Evolutionary conservation across 2,329 filamentous ascomycete species (phyloP), one percentile per base, ranked within the genome.

Genomic region (Trichoderma koningiopsis): DNA sequence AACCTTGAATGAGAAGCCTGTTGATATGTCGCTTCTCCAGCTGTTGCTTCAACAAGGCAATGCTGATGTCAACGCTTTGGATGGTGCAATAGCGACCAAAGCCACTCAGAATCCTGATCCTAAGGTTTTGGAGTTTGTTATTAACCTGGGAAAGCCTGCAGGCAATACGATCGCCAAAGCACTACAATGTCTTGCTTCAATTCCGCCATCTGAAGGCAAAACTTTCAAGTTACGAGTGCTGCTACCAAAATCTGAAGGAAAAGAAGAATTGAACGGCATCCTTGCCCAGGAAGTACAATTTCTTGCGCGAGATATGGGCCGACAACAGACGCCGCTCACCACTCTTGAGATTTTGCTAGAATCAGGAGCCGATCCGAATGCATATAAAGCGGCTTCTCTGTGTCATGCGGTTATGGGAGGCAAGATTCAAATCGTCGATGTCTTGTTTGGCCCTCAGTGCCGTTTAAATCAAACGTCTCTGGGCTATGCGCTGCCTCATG

Each of bases 341-440:
- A 81, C 84, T 0, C 69, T 88, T 40, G 81, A 82, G 67, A 76
- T 81, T 0, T 79, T 89, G 0, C 74, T 89, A 1, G 79, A 81
- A 1, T 79, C 82, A 1, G 85, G 86, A 0, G 87, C 87, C 2
- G 83, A 88, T 58, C 79, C 87, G n/a, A 88, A 89, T 71, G 79
- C 81, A 1, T 81, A 83, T 68, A 83, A 86, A 31, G 86, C 82
- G 0, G 81, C 83, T 1, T 82, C 86, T 0, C 75, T 89, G 0
- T 84, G 84, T 64, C 79, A 80, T 65, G 85, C 86, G 5, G 82
- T 89, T 2, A 81, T 81, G 22, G 81, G 80, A 1, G 81, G 82
- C 16, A 80, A 84, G 56, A 75, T 78, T 0, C 79, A 79, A 5
- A 75, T 88, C 8, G 81, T 83, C 11, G 85, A 87, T 53, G 74